These are phyloP conservation scores for Ceratocystis alfenasii DNA, from an alignment of 2,329 filamentous ascomycete genomes.

Conservation along the genomic window DNA sequence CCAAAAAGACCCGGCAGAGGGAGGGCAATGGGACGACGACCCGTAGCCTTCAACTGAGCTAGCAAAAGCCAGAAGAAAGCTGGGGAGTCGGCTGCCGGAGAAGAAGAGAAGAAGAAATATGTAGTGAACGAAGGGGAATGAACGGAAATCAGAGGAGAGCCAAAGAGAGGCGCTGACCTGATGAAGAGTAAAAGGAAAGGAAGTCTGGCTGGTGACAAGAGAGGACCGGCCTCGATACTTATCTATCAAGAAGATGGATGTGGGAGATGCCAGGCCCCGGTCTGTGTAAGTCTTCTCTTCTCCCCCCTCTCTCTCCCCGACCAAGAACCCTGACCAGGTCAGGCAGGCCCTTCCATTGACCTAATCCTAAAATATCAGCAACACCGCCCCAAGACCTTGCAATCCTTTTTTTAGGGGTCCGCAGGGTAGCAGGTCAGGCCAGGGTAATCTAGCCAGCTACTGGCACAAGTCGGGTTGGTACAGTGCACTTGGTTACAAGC, in stretches of 20 bases:
- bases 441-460: no score
- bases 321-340: neutral
- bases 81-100: slow-evolving; percentile 4
- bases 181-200: slow-evolving; percentile 12
- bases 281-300: neutral
- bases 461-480: no score
- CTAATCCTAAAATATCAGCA: slow-evolving; percentile 1
- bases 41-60: neutral
- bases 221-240: slow-evolving; percentile 7
- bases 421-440: no score
- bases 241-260: neutral
- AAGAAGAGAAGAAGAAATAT: neutral
- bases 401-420: neutral
- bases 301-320: neutral
- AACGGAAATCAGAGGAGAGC: slow-evolving; percentile 8
- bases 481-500: neutral
- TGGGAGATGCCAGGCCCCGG: neutral
- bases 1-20: neutral
- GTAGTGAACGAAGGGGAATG: slow-evolving; percentile 1
- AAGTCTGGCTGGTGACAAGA: neutral
- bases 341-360: neutral
- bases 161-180: slow-evolving; percentile 8
- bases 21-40: neutral
- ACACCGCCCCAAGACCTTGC: slow-evolving; percentile 6
- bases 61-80: slow-evolving; percentile 5